phyloP scores from a whole-genome alignment of 73 alveolate species.

The Paramecium biaurelia region DNA sequence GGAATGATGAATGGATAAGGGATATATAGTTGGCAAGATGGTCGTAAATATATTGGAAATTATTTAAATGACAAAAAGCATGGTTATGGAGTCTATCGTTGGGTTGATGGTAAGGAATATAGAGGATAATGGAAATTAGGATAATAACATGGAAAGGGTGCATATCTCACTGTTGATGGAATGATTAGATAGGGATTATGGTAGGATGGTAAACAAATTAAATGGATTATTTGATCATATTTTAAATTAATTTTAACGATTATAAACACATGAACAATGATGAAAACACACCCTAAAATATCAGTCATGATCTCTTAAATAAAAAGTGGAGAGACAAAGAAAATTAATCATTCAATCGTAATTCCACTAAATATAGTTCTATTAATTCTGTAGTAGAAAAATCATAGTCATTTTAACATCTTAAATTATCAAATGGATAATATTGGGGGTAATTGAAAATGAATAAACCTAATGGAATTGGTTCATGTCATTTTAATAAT shows the following conservation, averaged over 20 bases:
- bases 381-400: not conserved
- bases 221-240: constrained; percentile 48
- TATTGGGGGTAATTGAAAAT: not conserved
- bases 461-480: constrained; percentile 27
- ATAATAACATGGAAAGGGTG: constrained; percentile 76
- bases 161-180: constrained; percentile 65
- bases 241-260: not conserved
- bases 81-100: constrained; percentile 80
- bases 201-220: constrained; percentile 71
- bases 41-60: constrained; percentile 74
- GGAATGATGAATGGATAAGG: constrained; percentile 67
- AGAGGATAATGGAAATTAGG: constrained; percentile 81
- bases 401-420: not conserved
- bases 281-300: not conserved
- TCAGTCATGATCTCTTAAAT: not conserved
- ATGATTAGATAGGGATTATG: constrained; percentile 67
- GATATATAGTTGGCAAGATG: constrained; percentile 71
- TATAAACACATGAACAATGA: not conserved
- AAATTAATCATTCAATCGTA: not conserved
- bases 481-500: not conserved
- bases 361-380: constrained; percentile 19
- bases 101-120: constrained; percentile 82
- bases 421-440: not conserved
- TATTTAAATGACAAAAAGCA: constrained; percentile 73
- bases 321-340: not conserved